Conservation (phyloP, 2,329 filamentous ascomycete species). For the Epicoccum nigrum region DNA sequence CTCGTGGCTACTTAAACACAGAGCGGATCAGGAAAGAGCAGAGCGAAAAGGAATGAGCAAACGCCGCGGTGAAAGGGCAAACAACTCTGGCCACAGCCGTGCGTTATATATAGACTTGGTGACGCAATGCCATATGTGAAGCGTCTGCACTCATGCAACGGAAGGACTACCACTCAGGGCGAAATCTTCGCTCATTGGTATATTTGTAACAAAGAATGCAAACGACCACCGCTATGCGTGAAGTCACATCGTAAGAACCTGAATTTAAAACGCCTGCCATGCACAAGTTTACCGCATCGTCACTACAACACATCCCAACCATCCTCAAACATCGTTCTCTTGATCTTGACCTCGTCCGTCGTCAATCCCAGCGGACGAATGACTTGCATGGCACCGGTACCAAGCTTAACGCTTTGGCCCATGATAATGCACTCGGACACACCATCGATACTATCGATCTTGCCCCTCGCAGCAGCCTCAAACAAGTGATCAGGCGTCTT, state of each 20-base stretch:
- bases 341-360: slow-evolving; percentile 29
- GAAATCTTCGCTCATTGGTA: no score
- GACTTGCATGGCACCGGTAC: slow-evolving; percentile 91
- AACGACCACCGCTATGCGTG: slow-evolving; percentile 16
- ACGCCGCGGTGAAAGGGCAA: no score
- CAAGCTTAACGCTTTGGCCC: slow-evolving; percentile 90
- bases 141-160: no score
- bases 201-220: slow-evolving; percentile 3
- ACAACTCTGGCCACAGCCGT: no score
- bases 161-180: no score
- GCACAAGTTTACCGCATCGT: neutral
- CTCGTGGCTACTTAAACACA: no score
- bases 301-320: slow-evolving; percentile 43
- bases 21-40: no score
- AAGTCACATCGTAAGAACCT: neutral
- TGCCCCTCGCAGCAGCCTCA: slow-evolving; percentile 89
- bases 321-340: slow-evolving; percentile 45
- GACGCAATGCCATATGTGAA: no score
- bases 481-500: slow-evolving; percentile 98
- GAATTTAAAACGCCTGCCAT: slow-evolving; percentile 4
- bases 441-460: slow-evolving; percentile 89
- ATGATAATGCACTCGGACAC: slow-evolving; percentile 98
- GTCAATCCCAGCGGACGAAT: slow-evolving; percentile 67
- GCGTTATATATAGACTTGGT: no score
- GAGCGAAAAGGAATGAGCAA: no score